These are phyloP conservation scores for Colletotrichum musae DNA, from an alignment of 2,329 filamentous ascomycete species.

Conservation along the genomic window DNA sequence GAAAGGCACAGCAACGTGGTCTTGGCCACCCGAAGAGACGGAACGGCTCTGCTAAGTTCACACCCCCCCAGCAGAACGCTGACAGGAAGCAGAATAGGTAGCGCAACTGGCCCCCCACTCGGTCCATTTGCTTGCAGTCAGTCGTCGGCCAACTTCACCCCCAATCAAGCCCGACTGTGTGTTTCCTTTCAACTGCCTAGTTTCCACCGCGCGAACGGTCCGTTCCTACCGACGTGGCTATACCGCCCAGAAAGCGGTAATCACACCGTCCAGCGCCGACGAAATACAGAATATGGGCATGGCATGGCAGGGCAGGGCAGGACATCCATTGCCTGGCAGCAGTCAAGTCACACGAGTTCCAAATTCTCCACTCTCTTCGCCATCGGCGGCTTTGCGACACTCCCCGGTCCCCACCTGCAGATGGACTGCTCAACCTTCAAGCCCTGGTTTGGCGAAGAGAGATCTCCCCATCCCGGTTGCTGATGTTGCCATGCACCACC, in stretches of 20 bases:
- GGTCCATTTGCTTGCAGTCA: slow-evolving; percentile 38
- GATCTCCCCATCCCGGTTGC: slow-evolving; percentile 31
- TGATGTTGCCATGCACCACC: slow-evolving; percentile 25
- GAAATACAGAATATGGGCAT: slow-evolving; percentile 12
- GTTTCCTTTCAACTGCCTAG: slow-evolving; percentile 36
- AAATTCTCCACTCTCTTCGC: slow-evolving; percentile 45
- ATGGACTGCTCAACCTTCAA: neutral
- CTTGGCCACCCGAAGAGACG: neutral
- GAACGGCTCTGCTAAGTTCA: slow-evolving; percentile 23
- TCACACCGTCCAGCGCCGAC: slow-evolving; percentile 44
- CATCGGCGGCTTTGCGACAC: slow-evolving; percentile 45
- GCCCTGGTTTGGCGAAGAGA: slow-evolving; percentile 10
- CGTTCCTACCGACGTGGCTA: slow-evolving; percentile 58
- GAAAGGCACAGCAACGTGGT: neutral
- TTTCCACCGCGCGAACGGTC: slow-evolving; percentile 56
- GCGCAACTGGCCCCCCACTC: slow-evolving; percentile 42
- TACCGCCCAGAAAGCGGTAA: slow-evolving; percentile 49
- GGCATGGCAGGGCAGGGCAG: neutral
- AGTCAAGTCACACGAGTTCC: slow-evolving; percentile 49
- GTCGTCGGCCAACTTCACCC: slow-evolving; percentile 38
- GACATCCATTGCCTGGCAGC: slow-evolving; percentile 11
- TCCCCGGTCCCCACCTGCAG: slow-evolving; percentile 45
- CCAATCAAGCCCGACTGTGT: slow-evolving; percentile 26
- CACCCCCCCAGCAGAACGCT: slow-evolving; percentile 10
- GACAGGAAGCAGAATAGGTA: slow-evolving; percentile 8